Base-by-base conservation (phyloP, 805 yeast species). In the Metschnikowia lochheadii region DNA sequence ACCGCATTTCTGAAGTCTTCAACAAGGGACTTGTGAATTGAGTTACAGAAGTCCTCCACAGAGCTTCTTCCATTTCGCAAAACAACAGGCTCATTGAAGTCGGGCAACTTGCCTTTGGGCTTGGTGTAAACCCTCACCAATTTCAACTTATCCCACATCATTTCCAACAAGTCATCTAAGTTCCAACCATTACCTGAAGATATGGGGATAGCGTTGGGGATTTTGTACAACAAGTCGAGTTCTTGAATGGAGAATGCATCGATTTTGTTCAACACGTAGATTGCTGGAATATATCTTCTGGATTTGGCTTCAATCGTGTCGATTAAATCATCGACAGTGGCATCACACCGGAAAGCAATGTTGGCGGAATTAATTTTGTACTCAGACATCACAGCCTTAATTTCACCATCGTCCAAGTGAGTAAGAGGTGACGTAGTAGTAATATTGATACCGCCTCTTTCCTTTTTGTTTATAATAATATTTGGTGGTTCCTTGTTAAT, bases 121-220 rank as follows among this genome's bases (percentile, higher is more conserved):
- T 92, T 94, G 6, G 99, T 94, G 72, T 92, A 94, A 18, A 94
- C 97, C 65, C 99, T 83, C 38, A 92, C 98, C 63, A 94, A 76
- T 59, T 88, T 84, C 62, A 94, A 79, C 65, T 85, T 81, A 49
- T 84, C 88, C 99, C 99, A 94, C 98, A 94, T 94, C 66, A 83
- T 77, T 63, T 92, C 96, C 59, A 94, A 76, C 59, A 94, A 78
- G 70, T 92, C 98, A 69, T 94, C 99, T 64, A 94, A 75, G 66
- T 94, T 94, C 99, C 99, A 94, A 58, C 95, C 96, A 65, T 87
- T 80, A 55, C 96, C 98, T 6, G 97, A 87, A 8, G 97, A 88
- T 54, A 94, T 92, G 37, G 99, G 99, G 46, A 94, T 96, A 6
- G 98, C 97, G 70, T 94, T 84, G 46, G 99, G 99, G 61, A 94